These are phyloP conservation scores for Talaromyces ruber DNA, from an alignment of 495 filamentous ascomycete species.

Conservation along the genomic window DNA sequence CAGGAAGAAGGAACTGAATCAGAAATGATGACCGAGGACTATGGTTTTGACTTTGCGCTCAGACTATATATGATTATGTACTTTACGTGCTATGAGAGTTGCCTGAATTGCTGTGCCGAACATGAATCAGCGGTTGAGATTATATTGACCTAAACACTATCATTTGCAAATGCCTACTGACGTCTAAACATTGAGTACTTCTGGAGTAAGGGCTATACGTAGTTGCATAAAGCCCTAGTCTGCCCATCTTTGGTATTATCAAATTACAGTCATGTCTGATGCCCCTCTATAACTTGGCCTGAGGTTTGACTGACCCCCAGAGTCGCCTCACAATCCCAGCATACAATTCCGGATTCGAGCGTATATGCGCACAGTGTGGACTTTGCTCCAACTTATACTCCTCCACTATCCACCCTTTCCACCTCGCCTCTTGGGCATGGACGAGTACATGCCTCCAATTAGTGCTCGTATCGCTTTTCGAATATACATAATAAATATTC, in stretches of 20 bases:
- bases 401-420: conserved; percentile 18
- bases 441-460: conserved; percentile 24
- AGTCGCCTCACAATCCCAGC: conserved; percentile 15
- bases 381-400: conserved; percentile 19
- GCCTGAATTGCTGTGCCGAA: not conserved
- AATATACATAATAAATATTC: conserved; percentile 22
- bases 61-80: not conserved
- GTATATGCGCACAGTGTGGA: conserved; percentile 24
- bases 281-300: not conserved
- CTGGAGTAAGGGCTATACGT: too few species aligned
- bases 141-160: not conserved
- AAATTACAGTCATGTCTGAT: not conserved
- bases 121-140: not conserved
- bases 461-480: conserved; percentile 25
- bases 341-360: conserved; percentile 16
- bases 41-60: not conserved
- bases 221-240: too few species aligned
- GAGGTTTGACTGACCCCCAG: conserved; percentile 10
- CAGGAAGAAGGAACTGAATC: conserved; percentile 57
- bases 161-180: not conserved
- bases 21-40: conserved; percentile 21
- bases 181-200: too few species aligned
- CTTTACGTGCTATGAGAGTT: not conserved
- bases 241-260: not conserved
- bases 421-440: conserved; percentile 20